A percentile compares a stretch with the other conserved stretches of the same genome.
Evolutionary conservation across 768 basidiomycete genomes (phyloP).

Genomic region (Suillus hirtellus): DNA sequence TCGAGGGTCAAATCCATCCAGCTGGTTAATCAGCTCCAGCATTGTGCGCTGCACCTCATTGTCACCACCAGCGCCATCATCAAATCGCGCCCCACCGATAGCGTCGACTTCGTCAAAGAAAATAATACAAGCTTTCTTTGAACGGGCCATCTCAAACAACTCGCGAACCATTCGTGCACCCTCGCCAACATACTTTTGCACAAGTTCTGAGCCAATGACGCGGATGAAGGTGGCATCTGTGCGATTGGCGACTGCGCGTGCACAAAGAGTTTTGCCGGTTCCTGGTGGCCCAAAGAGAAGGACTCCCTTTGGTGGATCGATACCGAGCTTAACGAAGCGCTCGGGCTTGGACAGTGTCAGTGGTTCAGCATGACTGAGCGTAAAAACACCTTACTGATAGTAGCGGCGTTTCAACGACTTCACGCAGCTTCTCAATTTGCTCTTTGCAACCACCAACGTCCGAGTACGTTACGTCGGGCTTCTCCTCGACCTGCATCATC

Average conservation of each 20-base stretch:
- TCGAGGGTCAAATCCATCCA: constrained; percentile 97
- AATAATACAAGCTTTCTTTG: constrained; percentile 99
- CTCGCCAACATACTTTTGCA: constrained; percentile 99
- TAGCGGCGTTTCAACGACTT: constrained; percentile 96
- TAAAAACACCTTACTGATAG: constrained; percentile 68
- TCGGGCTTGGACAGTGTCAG: constrained; percentile 74
- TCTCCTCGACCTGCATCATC: constrained; percentile 99
- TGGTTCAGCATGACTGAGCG: not conserved
- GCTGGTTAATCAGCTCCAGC: constrained; percentile 98
- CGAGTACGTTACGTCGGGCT: constrained; percentile 96
- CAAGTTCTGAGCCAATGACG: constrained; percentile 97
- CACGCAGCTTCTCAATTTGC: constrained; percentile 97
- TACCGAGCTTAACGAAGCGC: constrained; percentile 95
- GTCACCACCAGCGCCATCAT: constrained; percentile 98
- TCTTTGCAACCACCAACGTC: constrained; percentile 99
- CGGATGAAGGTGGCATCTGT: constrained; percentile 99
- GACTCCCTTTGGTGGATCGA: constrained; percentile 98
- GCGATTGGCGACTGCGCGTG: constrained; percentile 96
- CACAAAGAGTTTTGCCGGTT: constrained; percentile 98
- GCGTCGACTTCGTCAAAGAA: constrained; percentile 99
- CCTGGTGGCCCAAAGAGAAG: constrained; percentile 94
- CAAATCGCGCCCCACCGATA: constrained; percentile 96
- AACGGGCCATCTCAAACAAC: constrained; percentile 97
- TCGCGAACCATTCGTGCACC: constrained; percentile 99
- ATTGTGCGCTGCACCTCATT: constrained; percentile 99